These are phyloP conservation scores for Proliferodiscus dingleyae DNA, from an alignment of 2,329 filamentous ascomycete species.

Conservation along the genomic window DNA sequence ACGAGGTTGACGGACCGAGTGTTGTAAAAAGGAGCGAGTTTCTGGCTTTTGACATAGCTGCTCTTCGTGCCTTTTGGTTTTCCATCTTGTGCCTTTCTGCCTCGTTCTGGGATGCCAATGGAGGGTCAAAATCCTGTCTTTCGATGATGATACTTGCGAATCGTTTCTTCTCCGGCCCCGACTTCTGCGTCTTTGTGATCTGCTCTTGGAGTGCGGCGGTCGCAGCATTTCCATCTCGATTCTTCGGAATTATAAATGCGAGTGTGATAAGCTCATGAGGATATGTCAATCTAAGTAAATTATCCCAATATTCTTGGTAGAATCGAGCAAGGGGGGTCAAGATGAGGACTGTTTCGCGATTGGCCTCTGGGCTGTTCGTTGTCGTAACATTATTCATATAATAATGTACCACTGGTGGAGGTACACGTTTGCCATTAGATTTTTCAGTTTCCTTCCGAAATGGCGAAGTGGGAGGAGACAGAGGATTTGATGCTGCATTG, in stretches of 20 bases:
- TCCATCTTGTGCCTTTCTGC: slow-evolving; percentile 84
- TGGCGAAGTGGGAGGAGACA: slow-evolving; percentile 69
- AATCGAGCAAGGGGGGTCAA: slow-evolving; percentile 90
- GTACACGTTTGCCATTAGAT: slow-evolving; percentile 48
- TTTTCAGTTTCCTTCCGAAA: slow-evolving; percentile 63
- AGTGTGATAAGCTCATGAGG: slow-evolving; percentile 93
- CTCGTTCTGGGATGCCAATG: slow-evolving; percentile 76
- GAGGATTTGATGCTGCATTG: slow-evolving; percentile 59
- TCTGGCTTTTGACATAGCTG: slow-evolving; percentile 87
- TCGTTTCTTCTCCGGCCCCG: slow-evolving; percentile 68
- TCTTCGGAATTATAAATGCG: slow-evolving; percentile 94
- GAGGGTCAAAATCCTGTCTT: slow-evolving; percentile 87
- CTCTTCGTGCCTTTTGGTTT: slow-evolving; percentile 80
- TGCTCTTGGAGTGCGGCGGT: slow-evolving; percentile 78
- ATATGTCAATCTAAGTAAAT: slow-evolving; percentile 76
- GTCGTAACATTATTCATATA: slow-evolving; percentile 93
- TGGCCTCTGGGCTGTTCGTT: slow-evolving; percentile 67
- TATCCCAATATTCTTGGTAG: slow-evolving; percentile 95
- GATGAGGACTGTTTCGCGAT: slow-evolving; percentile 82
- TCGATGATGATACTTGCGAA: slow-evolving; percentile 94
- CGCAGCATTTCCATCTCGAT: slow-evolving; percentile 82
- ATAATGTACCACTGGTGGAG: slow-evolving; percentile 87
- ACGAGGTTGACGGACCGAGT: slow-evolving; percentile 81
- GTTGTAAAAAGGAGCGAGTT: slow-evolving; percentile 96
- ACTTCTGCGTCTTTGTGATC: slow-evolving; percentile 77